Evolutionary conservation across 78 protist species (phyloP).

Genomic region (Emiliania huxleyi): DNA sequence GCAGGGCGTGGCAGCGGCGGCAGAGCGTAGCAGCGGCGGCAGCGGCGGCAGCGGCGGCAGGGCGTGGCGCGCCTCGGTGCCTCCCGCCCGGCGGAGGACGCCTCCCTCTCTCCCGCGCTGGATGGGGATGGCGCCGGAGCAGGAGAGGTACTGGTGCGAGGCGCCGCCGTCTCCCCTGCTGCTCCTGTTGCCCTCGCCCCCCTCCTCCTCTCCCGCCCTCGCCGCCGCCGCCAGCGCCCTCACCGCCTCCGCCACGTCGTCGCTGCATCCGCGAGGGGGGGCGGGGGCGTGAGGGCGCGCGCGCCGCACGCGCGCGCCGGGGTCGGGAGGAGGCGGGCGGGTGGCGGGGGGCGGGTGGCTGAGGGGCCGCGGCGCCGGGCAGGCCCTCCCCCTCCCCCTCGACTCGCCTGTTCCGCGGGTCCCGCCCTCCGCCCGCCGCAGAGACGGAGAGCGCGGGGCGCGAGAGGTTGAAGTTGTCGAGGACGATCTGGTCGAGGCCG

Average conservation of each 20-base stretch:
- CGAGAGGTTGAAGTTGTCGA: background rate
- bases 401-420: background rate
- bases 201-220: background rate
- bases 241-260: background rate
- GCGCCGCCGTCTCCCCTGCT: too few relatives aligned
- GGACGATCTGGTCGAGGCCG: background rate
- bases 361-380: too few relatives aligned
- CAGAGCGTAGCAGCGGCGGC: too few relatives aligned
- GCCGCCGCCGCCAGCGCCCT: background rate
- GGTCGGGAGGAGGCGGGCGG: too few relatives aligned
- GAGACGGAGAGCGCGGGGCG: constrained; percentile 9
- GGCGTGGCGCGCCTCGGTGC: too few relatives aligned
- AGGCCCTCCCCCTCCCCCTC: too few relatives aligned
- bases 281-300: background rate
- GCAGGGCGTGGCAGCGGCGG: too few relatives aligned
- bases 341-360: too few relatives aligned
- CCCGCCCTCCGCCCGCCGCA: background rate
- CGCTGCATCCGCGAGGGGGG: background rate
- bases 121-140: background rate
- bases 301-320: too few relatives aligned
- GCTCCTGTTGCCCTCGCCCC: background rate
- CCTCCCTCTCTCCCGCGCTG: background rate
- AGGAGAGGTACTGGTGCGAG: too few relatives aligned
- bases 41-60: too few relatives aligned
- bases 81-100: constrained; percentile 8